Evolutionary conservation across 768 basidiomycete species (phyloP).

Genomic region (Boletus vinaceobasis): DNA sequence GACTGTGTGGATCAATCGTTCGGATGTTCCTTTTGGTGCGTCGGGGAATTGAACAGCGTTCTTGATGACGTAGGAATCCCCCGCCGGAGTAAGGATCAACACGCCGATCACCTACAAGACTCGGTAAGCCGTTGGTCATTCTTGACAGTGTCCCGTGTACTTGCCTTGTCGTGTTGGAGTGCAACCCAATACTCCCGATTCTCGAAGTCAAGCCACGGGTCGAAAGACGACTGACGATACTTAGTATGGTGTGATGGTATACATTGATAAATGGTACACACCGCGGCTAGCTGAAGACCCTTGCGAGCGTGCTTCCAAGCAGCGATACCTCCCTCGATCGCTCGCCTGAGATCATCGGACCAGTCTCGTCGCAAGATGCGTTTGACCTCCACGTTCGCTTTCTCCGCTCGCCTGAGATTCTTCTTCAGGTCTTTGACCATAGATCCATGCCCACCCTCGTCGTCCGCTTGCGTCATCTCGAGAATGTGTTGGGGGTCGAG

Average conservation of each 20-base stretch:
- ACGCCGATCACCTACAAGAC: constrained; percentile 40
- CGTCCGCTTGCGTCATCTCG: constrained; percentile 35
- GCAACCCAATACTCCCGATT: constrained; percentile 61
- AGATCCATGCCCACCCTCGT: constrained; percentile 35
- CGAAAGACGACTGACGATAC: constrained; percentile 37
- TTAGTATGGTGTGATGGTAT: background rate
- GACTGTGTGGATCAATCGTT: constrained; percentile 47
- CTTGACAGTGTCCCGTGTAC: too few species aligned
- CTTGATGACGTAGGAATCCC: constrained; percentile 51
- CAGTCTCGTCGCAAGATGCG: constrained; percentile 38
- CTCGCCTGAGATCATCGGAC: constrained; percentile 41
- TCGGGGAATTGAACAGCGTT: constrained; percentile 52
- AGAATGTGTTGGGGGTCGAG: constrained; percentile 47
- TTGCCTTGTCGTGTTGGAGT: constrained; percentile 25
- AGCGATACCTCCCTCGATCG: constrained; percentile 50
- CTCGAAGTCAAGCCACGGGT: constrained; percentile 53
- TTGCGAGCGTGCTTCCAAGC: constrained; percentile 53
- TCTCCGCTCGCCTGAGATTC: constrained; percentile 58
- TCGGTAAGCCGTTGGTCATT: background rate
- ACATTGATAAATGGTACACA: constrained; percentile 14
- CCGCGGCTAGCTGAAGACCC: constrained; percentile 56
- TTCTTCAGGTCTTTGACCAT: constrained; percentile 58
- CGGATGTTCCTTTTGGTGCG: constrained; percentile 53
- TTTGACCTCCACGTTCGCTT: constrained; percentile 45
- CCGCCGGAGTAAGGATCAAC: constrained; percentile 49